Evolutionary conservation across 1,284 basidiomycete genomes (phyloP).

Genomic region (Exsudoporus floridanus): DNA sequence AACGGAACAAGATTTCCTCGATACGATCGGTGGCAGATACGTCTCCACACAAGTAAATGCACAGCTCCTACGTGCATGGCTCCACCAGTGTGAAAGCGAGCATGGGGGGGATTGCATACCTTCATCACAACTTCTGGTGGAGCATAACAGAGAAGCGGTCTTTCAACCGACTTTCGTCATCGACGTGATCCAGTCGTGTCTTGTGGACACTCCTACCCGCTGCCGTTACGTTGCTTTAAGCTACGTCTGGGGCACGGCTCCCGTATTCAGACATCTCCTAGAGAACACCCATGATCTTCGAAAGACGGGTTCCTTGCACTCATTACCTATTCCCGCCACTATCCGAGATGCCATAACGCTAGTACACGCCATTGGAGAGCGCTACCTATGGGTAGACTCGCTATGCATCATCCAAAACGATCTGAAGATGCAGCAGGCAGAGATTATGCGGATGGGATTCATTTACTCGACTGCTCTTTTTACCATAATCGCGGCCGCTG

Average conservation of each 20-base stretch:
- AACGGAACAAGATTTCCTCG: conserved; percentile 12
- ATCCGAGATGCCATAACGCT: conserved; percentile 24
- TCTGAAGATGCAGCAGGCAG: conserved; percentile 15
- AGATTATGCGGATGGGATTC: conserved; percentile 21
- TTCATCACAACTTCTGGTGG: not conserved
- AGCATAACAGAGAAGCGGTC: not conserved
- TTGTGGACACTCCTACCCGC: conserved; percentile 12
- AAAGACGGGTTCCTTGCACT: conserved; percentile 1
- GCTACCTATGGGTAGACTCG: conserved; percentile 28
- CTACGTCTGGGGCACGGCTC: conserved; percentile 20
- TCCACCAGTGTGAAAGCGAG: conserved; percentile 16
- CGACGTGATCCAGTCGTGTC: conserved; percentile 17
- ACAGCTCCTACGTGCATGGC: conserved; percentile 17
- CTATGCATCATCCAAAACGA: conserved; percentile 27
- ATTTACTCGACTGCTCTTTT: conserved; percentile 22
- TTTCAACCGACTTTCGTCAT: conserved; percentile 18
- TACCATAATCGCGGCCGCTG: conserved; percentile 23
- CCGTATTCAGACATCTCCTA: conserved; percentile 15
- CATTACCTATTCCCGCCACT: conserved; percentile 17
- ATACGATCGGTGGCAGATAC: conserved; percentile 15
- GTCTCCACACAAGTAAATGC: conserved; percentile 3
- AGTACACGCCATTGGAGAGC: conserved; percentile 21
- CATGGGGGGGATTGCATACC: conserved; percentile 12
- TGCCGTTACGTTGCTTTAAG: conserved; percentile 27
- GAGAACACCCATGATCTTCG: conserved; percentile 15